Base-by-base conservation (phyloP, 148 eudicot genomes). In the Silene latifolia region DNA sequence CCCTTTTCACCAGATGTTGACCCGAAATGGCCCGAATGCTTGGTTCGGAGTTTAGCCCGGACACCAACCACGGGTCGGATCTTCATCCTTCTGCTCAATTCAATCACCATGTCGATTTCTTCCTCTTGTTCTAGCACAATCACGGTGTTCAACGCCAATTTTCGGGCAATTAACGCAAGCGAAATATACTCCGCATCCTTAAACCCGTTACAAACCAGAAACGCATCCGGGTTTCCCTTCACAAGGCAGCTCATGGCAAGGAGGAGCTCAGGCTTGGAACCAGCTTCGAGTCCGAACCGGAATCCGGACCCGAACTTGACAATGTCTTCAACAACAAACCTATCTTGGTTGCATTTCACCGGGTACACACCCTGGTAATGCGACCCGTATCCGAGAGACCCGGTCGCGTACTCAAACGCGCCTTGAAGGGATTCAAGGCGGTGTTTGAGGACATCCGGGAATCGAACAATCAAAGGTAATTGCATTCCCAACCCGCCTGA, bases 321-420 rank as follows among this genome's bases (percentile, higher is more conserved):
- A 10, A 95, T 95, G 72, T 95, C 97, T 48, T 95, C 98, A 1
- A 95, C 96, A 1, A 95, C 78, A 21, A 87, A 95, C 23, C 88
- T 63, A 32, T 95, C 97, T 66, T 94, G 98, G 63, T 91, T 91
- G 74, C 97, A 91, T 74, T 94, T 94, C 67, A 94, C 98, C 0
- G 98, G 98, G 73, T 95, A 95, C 11, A 95, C 97, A 0, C 98
- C 98, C 67, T 92, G 98, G 89, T 90, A 92, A 77, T 89, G 93
- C 2, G 89, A 80, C 3, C 65, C 86, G 23, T 90, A 95, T 3
- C 91, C 85, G 20, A 84, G 85, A 0, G 89, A 76, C 0, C 82
- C 71, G 20, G 89, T 76, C 1, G 98, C 93, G 19, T 61, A 82
- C 39, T 92, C 88, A n/a, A 95, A 95, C 0, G 98, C 90, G 0